phyloP scores from a whole-genome alignment of 345 rosid genomes.

The Eucalyptus leucophloia region DNA sequence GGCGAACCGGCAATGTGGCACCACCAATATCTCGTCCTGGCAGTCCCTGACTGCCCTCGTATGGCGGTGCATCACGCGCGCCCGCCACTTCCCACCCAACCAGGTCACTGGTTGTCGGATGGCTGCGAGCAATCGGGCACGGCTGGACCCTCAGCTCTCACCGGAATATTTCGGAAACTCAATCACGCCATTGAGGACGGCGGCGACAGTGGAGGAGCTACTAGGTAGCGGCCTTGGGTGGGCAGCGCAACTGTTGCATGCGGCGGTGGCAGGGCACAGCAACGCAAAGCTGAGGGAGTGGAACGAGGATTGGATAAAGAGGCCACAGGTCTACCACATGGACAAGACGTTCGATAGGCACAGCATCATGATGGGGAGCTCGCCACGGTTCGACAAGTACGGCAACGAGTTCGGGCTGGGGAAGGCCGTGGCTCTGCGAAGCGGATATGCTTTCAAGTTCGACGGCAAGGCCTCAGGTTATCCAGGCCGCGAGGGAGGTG shows the following conservation, averaged over 20 bases:
- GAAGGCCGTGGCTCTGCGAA: slow-evolving; percentile 56
- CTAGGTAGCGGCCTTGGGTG: slow-evolving; percentile 40
- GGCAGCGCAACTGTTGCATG: slow-evolving; percentile 53
- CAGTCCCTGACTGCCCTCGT: slow-evolving; percentile 51
- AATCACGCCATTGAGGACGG: slow-evolving; percentile 17
- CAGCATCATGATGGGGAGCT: slow-evolving; percentile 77
- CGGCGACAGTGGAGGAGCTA: slow-evolving; percentile 36
- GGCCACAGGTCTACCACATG: slow-evolving; percentile 25
- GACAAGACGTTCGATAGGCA: slow-evolving; percentile 28
- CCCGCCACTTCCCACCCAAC: slow-evolving; percentile 12
- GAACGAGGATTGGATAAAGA: slow-evolving; percentile 35
- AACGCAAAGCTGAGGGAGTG: slow-evolving; percentile 15
- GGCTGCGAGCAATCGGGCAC: slow-evolving; percentile 34
- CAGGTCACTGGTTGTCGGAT: slow-evolving; percentile 34
- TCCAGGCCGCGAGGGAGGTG: slow-evolving; percentile 62
- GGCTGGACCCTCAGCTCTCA: slow-evolving; percentile 38
- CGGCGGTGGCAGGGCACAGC: slow-evolving; percentile 29
- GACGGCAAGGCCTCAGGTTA: slow-evolving; percentile 55
- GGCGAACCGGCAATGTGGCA: slow-evolving; percentile 30
- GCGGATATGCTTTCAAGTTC: slow-evolving; percentile 63
- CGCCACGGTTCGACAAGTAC: slow-evolving; percentile 73
- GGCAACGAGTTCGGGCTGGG: slow-evolving; percentile 78
- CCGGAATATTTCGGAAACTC: slow-evolving; percentile 57
- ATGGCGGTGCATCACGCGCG: slow-evolving; percentile 52
- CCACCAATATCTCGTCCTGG: slow-evolving; percentile 58